Evolutionary conservation across 345 rosid genomes (phyloP).

Genomic region (Salix arbutifolia): DNA sequence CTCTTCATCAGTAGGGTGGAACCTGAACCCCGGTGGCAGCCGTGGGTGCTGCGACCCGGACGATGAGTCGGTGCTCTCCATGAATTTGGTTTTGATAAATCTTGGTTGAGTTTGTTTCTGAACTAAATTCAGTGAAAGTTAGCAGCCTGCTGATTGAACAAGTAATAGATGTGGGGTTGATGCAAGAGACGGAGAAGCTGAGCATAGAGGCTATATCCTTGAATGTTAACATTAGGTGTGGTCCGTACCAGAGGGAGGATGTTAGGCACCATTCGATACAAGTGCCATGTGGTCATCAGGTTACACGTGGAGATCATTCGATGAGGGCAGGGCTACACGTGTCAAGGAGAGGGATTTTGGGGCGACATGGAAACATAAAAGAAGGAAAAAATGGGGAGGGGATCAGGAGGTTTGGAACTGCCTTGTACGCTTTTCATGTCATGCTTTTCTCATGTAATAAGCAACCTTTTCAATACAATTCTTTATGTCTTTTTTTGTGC

Average conservation of each 20-base stretch:
- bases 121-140: neutral
- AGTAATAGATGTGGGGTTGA: neutral
- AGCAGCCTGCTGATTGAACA: neutral
- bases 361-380: neutral
- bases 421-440: constrained; percentile 22
- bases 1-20: constrained; percentile 99
- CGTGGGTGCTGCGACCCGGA: constrained; percentile 64
- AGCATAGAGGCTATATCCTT: neutral
- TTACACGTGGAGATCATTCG: neutral
- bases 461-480: neutral
- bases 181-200: neutral
- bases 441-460: constrained; percentile 16
- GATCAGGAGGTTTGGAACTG: constrained; percentile 15
- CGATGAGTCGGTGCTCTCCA: constrained; percentile 86
- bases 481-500: too few species aligned
- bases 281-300: neutral
- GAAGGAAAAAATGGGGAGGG: neutral
- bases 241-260: neutral
- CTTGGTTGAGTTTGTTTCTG: neutral
- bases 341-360: neutral
- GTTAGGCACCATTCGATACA: neutral
- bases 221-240: neutral
- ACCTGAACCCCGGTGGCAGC: constrained; percentile 94
- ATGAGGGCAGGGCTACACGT: neutral
- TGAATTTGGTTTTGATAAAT: neutral